phyloP scores from a whole-genome alignment of 2,329 filamentous ascomycete species.

The Metarhizium robertsii region DNA sequence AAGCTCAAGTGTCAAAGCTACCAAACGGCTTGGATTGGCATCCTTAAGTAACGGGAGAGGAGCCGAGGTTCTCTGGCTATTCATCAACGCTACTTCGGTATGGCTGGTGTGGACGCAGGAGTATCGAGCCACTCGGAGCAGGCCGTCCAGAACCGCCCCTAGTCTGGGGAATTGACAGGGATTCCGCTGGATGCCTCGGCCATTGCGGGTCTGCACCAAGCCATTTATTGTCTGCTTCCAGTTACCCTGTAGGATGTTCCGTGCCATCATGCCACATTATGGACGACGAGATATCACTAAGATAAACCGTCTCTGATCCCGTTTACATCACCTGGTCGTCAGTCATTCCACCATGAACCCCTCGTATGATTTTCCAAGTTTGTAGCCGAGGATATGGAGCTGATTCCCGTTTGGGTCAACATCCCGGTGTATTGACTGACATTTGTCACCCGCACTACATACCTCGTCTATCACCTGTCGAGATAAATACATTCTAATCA shows the following conservation, averaged over 20 bases:
- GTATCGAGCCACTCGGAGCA: background rate
- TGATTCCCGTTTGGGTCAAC: background rate
- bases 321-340: background rate
- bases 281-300: background rate
- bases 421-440: background rate
- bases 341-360: background rate
- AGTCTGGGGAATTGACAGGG: background rate
- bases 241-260: too few relatives aligned
- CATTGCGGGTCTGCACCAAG: background rate
- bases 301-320: background rate
- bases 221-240: too few relatives aligned
- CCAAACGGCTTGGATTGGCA: background rate
- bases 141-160: background rate
- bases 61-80: conserved; percentile 5
- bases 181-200: background rate
- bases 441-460: background rate
- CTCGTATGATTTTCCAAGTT: background rate
- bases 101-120: background rate
- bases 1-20: background rate
- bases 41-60: background rate
- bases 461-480: background rate
- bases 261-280: background rate
- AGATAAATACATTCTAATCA: background rate
- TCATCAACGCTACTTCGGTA: background rate
- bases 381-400: background rate